phyloP scores from a whole-genome alignment of 345 rosid species.

The Viola odorata region DNA sequence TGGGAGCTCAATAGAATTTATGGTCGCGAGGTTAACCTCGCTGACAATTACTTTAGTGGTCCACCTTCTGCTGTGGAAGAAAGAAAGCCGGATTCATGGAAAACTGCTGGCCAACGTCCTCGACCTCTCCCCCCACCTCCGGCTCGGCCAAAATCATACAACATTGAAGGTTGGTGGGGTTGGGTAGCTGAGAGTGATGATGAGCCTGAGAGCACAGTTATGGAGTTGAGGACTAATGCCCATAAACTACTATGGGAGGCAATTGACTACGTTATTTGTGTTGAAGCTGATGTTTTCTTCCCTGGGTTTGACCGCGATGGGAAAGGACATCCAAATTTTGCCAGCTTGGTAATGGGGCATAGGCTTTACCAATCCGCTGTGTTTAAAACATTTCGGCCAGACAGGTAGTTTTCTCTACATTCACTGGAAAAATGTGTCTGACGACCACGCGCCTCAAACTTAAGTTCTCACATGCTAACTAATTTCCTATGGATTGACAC shows the following conservation, averaged over 20 bases:
- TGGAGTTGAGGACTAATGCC: conserved; percentile 93
- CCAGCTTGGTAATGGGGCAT: conserved; percentile 91
- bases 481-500: too few species aligned
- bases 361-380: conserved; percentile 86
- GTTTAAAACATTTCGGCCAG: conserved; percentile 73
- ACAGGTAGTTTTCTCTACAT: conserved; percentile 48
- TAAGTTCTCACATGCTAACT: too few species aligned
- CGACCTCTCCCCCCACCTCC: conserved; percentile 98
- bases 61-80: conserved; percentile 50
- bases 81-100: conserved; percentile 53
- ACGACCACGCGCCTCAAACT: too few species aligned
- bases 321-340: conserved; percentile 89
- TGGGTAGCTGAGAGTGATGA: conserved; percentile 99
- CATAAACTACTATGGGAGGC: conserved; percentile 97
- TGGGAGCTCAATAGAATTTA: conserved; percentile 90
- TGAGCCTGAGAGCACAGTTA: conserved; percentile 93
- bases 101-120: conserved; percentile 71
- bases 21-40: conserved; percentile 72
- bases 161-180: conserved; percentile 99
- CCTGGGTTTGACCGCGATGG: conserved; percentile 91
- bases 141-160: conserved; percentile 78
- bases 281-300: conserved; percentile 90
- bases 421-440: background rate
- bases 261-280: conserved; percentile 70
- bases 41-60: conserved; percentile 32